These are phyloP conservation scores for Graphilbum ipis-grandicollis DNA, from an alignment of 2,329 filamentous ascomycete species.

Conservation along the genomic window DNA sequence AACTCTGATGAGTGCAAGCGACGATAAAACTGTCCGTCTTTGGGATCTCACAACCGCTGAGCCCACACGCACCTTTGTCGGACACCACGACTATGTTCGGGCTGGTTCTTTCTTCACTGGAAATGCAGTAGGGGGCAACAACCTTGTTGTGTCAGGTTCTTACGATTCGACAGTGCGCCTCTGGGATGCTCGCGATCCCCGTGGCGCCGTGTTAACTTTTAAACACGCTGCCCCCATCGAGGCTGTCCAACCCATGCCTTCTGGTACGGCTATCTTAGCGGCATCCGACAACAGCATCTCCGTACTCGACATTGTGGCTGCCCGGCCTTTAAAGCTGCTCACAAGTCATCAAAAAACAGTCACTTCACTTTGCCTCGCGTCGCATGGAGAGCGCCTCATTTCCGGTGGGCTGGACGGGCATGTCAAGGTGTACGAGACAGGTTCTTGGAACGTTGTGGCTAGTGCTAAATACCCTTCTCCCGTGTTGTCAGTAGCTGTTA, in stretches of 20 bases:
- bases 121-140: conserved; percentile 34
- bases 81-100: conserved; percentile 86
- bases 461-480: conserved; percentile 87
- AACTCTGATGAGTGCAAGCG: conserved; percentile 71
- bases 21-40: conserved; percentile 80
- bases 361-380: conserved; percentile 68
- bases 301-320: conserved; percentile 83
- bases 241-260: conserved; percentile 69
- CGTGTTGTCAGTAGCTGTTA: conserved; percentile 66
- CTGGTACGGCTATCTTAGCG: conserved; percentile 72
- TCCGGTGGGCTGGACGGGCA: conserved; percentile 87
- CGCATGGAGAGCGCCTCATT: conserved; percentile 63
- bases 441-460: conserved; percentile 89
- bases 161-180: conserved; percentile 89
- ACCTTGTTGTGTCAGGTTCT: conserved; percentile 72
- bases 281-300: conserved; percentile 75
- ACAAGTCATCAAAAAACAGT: conserved; percentile 97
- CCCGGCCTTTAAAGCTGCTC: conserved; percentile 70
- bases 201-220: conserved; percentile 67
- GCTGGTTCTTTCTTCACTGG: conserved; percentile 72
- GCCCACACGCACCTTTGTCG: conserved; percentile 61
- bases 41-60: conserved; percentile 82
- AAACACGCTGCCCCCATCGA: conserved; percentile 86
- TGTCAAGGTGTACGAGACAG: conserved; percentile 91
- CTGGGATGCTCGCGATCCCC: conserved; percentile 74